phyloP scores from a whole-genome alignment of 495 filamentous ascomycete genomes.

The Astrocystis sublimbata region DNA sequence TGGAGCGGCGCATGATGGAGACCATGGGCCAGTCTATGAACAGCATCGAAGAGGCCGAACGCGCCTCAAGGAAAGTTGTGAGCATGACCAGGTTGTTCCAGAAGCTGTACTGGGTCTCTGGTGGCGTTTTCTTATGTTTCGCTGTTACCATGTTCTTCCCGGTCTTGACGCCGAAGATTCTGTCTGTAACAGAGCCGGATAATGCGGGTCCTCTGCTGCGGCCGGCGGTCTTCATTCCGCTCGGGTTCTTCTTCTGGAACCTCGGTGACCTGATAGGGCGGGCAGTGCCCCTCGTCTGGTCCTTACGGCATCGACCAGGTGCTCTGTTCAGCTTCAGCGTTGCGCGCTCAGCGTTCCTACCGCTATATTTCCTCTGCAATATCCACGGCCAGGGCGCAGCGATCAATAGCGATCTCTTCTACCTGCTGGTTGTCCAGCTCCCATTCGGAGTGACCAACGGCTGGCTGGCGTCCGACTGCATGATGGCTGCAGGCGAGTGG shows the following conservation, averaged over 20 bases:
- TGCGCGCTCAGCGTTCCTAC: conserved; percentile 68
- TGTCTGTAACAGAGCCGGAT: conserved; percentile 62
- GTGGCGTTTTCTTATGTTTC: conserved; percentile 76
- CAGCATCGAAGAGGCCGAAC: conserved; percentile 49
- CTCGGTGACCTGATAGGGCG: conserved; percentile 79
- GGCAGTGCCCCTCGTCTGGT: conserved; percentile 60
- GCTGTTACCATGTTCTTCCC: conserved; percentile 90
- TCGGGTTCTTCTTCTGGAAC: conserved; percentile 95
- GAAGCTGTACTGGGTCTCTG: conserved; percentile 72
- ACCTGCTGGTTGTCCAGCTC: conserved; percentile 78
- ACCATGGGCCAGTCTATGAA: conserved; percentile 43
- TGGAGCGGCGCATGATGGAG: conserved; percentile 41
- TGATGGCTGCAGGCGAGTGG: conserved; percentile 85
- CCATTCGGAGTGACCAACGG: conserved; percentile 85
- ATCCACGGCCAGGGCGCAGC: conserved; percentile 67
- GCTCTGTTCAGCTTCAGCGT: conserved; percentile 65
- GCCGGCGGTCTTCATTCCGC: conserved; percentile 78
- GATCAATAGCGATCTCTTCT: conserved; percentile 81
- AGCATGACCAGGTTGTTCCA: conserved; percentile 64
- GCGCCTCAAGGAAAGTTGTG: conserved; percentile 57
- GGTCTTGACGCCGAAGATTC: conserved; percentile 81
- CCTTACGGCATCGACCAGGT: conserved; percentile 61
- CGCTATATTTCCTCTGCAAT: conserved; percentile 88
- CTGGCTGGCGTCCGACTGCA: conserved; percentile 77
- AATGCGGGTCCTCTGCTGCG: conserved; percentile 59